phyloP scores from a whole-genome alignment of 139 green algal species.

The Tetraselmis chui region DNA sequence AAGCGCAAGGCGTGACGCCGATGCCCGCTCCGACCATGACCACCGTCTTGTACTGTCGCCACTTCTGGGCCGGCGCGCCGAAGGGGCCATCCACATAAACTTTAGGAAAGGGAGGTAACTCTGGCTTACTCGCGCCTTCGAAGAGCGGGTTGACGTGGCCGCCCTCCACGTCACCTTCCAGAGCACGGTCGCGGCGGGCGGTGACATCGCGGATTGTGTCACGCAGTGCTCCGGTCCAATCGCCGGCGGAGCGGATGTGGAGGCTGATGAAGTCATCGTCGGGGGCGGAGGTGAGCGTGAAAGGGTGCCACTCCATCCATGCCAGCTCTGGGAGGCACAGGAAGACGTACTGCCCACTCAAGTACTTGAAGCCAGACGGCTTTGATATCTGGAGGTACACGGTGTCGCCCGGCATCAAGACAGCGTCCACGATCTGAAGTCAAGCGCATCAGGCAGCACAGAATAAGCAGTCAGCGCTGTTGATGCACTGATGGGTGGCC shows the following conservation, averaged over 20 bases:
- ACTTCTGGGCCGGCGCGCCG: constrained; percentile 10
- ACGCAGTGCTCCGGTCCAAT: background rate
- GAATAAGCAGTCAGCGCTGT: background rate
- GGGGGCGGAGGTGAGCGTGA: background rate
- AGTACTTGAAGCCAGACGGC: constrained; percentile 14
- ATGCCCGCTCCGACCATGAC: constrained; percentile 10
- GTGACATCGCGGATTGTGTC: background rate
- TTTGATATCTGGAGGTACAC: constrained; percentile 1
- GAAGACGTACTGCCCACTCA: constrained; percentile 24
- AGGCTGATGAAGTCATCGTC: background rate
- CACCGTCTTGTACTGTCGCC: constrained; percentile 8
- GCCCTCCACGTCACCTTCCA: background rate
- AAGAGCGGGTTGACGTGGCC: background rate
- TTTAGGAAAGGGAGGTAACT: background rate
- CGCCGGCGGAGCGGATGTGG: background rate
- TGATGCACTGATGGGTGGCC: too few relatives aligned
- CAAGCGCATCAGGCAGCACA: background rate
- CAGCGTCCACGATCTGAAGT: background rate
- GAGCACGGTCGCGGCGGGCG: background rate
- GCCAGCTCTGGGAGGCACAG: constrained; percentile 12
- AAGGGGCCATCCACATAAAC: constrained; percentile 3
- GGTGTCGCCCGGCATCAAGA: background rate
- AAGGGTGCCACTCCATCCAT: background rate
- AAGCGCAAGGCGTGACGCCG: constrained; percentile 12
- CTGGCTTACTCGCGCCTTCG: background rate